phyloP scores from a whole-genome alignment of 345 rosid species.

The Lepidium africanum region DNA sequence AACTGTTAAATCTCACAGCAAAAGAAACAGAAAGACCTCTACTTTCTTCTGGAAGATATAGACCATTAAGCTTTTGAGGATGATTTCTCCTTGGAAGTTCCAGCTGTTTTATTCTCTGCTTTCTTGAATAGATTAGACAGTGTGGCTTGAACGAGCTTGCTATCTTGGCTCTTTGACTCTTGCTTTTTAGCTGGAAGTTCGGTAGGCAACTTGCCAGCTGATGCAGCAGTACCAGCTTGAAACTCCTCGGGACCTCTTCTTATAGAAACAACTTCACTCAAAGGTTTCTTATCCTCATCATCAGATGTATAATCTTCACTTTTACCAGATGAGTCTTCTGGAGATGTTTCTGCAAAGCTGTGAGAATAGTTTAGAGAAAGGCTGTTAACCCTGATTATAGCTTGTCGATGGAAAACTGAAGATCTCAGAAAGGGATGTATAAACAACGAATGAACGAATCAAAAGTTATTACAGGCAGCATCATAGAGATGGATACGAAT shows the following conservation, averaged over 20 bases:
- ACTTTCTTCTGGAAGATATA: background rate
- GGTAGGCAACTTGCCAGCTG: constrained; percentile 24
- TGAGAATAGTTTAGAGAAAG: background rate
- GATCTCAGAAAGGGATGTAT: background rate
- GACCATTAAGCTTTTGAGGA: constrained; percentile 1
- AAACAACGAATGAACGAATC: background rate
- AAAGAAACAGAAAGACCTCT: constrained; percentile 7
- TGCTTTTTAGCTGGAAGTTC: constrained; percentile 30
- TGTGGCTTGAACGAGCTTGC: constrained; percentile 71
- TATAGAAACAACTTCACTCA: constrained; percentile 20
- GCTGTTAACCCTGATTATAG: background rate
- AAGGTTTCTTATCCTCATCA: constrained; percentile 39
- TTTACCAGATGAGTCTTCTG: constrained; percentile 43
- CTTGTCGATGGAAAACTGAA: background rate
- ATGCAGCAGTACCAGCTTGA: constrained; percentile 19
- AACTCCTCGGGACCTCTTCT: constrained; percentile 2
- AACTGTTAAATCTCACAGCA: background rate
- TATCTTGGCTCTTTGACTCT: constrained; percentile 20
- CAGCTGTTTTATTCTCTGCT: constrained; percentile 43
- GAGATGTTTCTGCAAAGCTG: constrained; percentile 63
- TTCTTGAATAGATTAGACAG: constrained; percentile 70
- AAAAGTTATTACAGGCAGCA: background rate
- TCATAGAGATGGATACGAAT: background rate
- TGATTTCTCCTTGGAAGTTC: constrained; percentile 15
- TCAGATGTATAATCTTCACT: constrained; percentile 34